phyloP scores from a whole-genome alignment of 1,284 basidiomycete species.

The Laetiporus sulphureus region DNA sequence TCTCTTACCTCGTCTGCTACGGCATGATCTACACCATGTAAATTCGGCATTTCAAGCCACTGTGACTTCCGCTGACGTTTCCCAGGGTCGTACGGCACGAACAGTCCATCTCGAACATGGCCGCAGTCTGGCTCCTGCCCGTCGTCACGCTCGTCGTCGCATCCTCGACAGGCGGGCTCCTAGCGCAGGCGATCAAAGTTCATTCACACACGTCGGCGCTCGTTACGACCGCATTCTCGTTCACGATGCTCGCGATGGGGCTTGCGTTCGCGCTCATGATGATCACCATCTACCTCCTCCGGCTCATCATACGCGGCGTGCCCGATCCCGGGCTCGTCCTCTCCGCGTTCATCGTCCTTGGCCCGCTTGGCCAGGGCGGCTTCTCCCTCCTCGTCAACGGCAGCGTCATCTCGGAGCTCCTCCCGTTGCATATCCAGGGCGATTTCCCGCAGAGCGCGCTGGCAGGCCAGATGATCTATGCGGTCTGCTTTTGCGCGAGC shows the following conservation, averaged over 20 bases:
- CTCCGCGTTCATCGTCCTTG: constrained; percentile 25
- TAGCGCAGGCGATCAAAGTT: constrained; percentile 35
- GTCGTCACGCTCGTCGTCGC: constrained; percentile 57
- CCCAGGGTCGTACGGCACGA: constrained; percentile 48
- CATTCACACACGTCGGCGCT: constrained; percentile 36
- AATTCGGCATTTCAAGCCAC: constrained; percentile 11
- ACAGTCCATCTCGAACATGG: constrained; percentile 40
- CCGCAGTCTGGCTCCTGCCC: constrained; percentile 54
- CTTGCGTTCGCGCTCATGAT: constrained; percentile 43
- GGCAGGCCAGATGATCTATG: constrained; percentile 31
- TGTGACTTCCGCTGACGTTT: not conserved
- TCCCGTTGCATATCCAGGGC: constrained; percentile 28
- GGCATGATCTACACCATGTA: constrained; percentile 51
- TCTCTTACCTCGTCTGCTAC: constrained; percentile 44
- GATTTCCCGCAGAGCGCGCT: constrained; percentile 21
- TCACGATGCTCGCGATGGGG: constrained; percentile 45
- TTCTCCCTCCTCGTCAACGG: constrained; percentile 52
- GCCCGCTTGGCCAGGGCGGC: constrained; percentile 39
- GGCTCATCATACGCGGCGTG: constrained; percentile 36
- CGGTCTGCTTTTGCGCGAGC: constrained; percentile 31
- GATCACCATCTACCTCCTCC: constrained; percentile 37
- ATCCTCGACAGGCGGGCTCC: constrained; percentile 49
- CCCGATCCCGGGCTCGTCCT: constrained; percentile 22
- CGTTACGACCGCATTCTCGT: constrained; percentile 40
- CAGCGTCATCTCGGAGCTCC: constrained; percentile 31